A percentile compares a stretch with the other conserved stretches of the same genome.
phyloP scores from a whole-genome alignment of 371 early-diverging fungal genomes.

The Lichtheimia corymbifera region DNA sequence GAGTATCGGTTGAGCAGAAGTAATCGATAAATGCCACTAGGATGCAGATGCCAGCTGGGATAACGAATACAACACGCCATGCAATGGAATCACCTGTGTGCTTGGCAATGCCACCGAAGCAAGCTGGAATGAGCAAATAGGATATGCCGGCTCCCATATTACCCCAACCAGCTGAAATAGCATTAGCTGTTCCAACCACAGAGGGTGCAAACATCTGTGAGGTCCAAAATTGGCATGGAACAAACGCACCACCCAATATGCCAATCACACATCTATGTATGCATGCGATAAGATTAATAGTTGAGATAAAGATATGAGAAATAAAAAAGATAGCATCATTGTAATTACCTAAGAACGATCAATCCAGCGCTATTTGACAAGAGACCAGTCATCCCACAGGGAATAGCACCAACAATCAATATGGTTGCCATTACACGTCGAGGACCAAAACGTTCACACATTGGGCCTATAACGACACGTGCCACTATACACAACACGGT shows the following conservation, averaged over 20 bases:
- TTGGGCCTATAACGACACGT: slow-evolving; percentile 37
- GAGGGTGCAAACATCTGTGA: slow-evolving; percentile 54
- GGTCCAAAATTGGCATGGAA: slow-evolving; percentile 72
- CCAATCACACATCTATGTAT: slow-evolving; percentile 47
- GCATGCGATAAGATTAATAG: too few species aligned
- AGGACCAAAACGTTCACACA: slow-evolving; percentile 57
- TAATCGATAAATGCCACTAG: slow-evolving; percentile 35
- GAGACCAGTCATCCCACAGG: slow-evolving; percentile 49
- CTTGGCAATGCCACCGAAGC: slow-evolving; percentile 37
- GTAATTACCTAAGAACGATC: slow-evolving; percentile 28
- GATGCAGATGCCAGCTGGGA: slow-evolving; percentile 49
- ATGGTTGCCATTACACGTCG: slow-evolving; percentile 52
- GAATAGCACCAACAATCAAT: slow-evolving; percentile 51
- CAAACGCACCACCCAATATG: slow-evolving; percentile 65
- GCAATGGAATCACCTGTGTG: slow-evolving; percentile 23
- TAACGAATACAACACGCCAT: slow-evolving; percentile 45
- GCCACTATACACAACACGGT: too few species aligned
- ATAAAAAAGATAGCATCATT: too few species aligned
- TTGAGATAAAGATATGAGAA: too few species aligned
- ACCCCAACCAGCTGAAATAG: slow-evolving; percentile 66
- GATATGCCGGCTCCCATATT: slow-evolving; percentile 69
- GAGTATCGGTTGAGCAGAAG: slow-evolving; percentile 46
- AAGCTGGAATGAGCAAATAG: slow-evolving; percentile 55
- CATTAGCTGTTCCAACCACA: slow-evolving; percentile 66
- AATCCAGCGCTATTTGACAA: slow-evolving; percentile 40